Conservation (phyloP, 768 basidiomycete species). For the Macrolepiota dolichaula region DNA sequence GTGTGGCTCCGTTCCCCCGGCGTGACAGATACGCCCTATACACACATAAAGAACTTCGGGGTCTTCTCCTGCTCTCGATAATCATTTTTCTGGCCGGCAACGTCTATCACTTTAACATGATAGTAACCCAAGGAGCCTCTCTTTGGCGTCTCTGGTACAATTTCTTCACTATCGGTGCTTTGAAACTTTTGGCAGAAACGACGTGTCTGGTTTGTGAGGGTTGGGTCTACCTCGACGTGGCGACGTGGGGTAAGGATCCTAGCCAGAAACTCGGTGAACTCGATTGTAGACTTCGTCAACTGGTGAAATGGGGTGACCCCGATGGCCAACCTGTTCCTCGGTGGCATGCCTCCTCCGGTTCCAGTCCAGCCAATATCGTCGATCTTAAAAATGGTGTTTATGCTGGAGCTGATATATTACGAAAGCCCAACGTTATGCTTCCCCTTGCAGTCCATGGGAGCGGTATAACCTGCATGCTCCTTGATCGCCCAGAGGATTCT, state of each 20-base stretch:
- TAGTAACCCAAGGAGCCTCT: not conserved
- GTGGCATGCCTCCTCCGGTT: not conserved
- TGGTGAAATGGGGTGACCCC: constrained; percentile 16
- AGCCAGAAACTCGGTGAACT: constrained; percentile 7
- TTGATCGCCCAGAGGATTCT: constrained; percentile 11
- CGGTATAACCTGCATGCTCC: constrained; percentile 19
- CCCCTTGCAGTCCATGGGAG: constrained; percentile 16
- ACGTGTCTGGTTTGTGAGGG: constrained; percentile 15
- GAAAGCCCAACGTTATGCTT: constrained; percentile 8
- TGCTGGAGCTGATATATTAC: not conserved
- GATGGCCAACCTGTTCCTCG: not conserved
- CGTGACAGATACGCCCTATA: constrained; percentile 13
- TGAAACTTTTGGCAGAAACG: constrained; percentile 13
- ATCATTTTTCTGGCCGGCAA: not conserved
- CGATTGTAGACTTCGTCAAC: constrained; percentile 7
- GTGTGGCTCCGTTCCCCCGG: not conserved
- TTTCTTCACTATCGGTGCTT: not conserved
- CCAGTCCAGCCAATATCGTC: constrained; percentile 3
- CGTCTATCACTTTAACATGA: not conserved
- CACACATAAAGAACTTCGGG: constrained; percentile 12
- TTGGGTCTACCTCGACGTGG: constrained; percentile 13
- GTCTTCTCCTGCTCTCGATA: not conserved
- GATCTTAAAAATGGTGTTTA: constrained; percentile 9
- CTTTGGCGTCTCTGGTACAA: not conserved
- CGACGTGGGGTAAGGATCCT: constrained; percentile 6